Conservation (phyloP, 2,329 filamentous ascomycete species). For the Ascochyta rabiei region DNA sequence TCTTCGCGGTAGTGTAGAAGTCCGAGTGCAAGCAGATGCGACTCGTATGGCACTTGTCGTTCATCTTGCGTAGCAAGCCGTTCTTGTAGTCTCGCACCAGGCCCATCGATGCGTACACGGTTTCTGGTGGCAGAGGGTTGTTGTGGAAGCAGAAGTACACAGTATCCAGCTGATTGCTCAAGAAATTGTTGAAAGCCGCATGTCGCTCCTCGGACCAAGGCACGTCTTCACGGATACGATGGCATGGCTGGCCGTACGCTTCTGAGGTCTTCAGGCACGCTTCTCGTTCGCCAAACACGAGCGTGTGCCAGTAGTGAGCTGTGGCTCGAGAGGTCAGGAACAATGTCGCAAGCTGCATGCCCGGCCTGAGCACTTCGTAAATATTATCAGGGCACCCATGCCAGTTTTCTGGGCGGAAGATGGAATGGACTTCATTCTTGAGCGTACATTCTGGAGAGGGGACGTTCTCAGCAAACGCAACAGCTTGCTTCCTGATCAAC, state of each 20-base stretch:
- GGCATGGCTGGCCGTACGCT: slow-evolving; percentile 41
- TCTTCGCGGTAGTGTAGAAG: slow-evolving; percentile 50
- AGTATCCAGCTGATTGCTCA: slow-evolving; percentile 42
- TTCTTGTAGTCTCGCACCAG: slow-evolving; percentile 48
- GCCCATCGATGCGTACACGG: slow-evolving; percentile 47
- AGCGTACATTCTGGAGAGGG: slow-evolving; percentile 35
- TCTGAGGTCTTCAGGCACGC: slow-evolving; percentile 37
- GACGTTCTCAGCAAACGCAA: slow-evolving; percentile 36
- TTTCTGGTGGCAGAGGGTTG: slow-evolving; percentile 43
- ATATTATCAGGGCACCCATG: slow-evolving; percentile 47
- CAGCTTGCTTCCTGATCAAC: slow-evolving; percentile 48
- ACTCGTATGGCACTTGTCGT: slow-evolving; percentile 45
- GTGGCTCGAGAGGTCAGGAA: slow-evolving; percentile 46
- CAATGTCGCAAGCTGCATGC: slow-evolving; percentile 41
- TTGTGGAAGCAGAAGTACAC: slow-evolving; percentile 50
- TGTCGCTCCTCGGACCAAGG: slow-evolving; percentile 42
- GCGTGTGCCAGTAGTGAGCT: slow-evolving; percentile 47
- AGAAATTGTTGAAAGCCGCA: slow-evolving; percentile 35
- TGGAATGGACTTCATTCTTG: slow-evolving; percentile 45
- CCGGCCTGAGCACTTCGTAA: slow-evolving; percentile 48
- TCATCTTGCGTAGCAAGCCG: slow-evolving; percentile 42
- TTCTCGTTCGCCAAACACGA: slow-evolving; percentile 46
- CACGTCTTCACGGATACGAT: slow-evolving; percentile 45
- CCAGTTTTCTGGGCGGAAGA: slow-evolving; percentile 48
- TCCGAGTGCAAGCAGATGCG: slow-evolving; percentile 49